Evolutionary conservation across 2,329 filamentous ascomycete species (phyloP).

Genomic region (Paecilomyces dactylethromorphus): DNA sequence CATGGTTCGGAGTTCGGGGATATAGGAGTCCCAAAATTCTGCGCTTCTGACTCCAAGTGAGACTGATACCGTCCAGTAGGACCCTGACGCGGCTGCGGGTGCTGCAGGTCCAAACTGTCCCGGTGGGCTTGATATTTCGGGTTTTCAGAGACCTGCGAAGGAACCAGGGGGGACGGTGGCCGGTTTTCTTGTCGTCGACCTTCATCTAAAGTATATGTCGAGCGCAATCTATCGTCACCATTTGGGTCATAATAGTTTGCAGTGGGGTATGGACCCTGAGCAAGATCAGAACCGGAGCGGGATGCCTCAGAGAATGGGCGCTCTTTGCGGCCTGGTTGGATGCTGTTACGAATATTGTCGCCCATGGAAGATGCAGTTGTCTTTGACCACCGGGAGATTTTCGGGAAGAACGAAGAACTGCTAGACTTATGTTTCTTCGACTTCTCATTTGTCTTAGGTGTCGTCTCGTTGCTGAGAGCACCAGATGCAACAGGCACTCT

Average conservation of each 20-base stretch:
- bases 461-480: constrained; percentile 68
- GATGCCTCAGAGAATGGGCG: constrained; percentile 60
- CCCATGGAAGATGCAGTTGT: constrained; percentile 86
- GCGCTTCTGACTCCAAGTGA: constrained; percentile 55
- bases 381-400: constrained; percentile 95
- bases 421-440: constrained; percentile 84
- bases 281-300: constrained; percentile 69
- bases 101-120: constrained; percentile 57
- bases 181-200: constrained; percentile 36
- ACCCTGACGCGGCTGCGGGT: constrained; percentile 58
- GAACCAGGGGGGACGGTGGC: constrained; percentile 56
- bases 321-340: constrained; percentile 48
- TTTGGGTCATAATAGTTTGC: constrained; percentile 41
- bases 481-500: constrained; percentile 34
- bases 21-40: constrained; percentile 39
- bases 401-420: constrained; percentile 76
- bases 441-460: constrained; percentile 63
- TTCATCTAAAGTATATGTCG: constrained; percentile 36
- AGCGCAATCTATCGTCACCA: constrained; percentile 40
- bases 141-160: constrained; percentile 50
- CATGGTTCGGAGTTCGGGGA: constrained; percentile 41
- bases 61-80: constrained; percentile 57
- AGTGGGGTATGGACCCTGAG: constrained; percentile 51
- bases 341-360: constrained; percentile 65
- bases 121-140: constrained; percentile 61